Evolutionary conservation across 768 basidiomycete species (phyloP).

Genomic region (Hydnomerulius pinastri): DNA sequence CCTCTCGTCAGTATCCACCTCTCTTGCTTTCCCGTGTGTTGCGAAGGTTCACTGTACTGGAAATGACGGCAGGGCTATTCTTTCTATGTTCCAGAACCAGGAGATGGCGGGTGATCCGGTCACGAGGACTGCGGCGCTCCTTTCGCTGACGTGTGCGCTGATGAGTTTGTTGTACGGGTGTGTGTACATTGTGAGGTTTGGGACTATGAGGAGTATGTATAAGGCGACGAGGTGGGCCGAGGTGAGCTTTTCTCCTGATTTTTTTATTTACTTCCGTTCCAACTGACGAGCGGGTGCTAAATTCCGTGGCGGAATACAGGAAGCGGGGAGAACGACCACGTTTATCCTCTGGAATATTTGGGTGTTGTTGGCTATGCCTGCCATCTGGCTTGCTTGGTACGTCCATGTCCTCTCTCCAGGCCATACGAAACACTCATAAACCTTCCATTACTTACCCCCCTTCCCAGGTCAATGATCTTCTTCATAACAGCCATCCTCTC

Average conservation of each 20-base stretch:
- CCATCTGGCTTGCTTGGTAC: conserved; percentile 71
- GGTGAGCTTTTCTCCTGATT: conserved; percentile 37
- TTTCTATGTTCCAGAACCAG: conserved; percentile 64
- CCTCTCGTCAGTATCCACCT: conserved; percentile 41
- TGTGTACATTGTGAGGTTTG: conserved; percentile 71
- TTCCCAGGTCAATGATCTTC: conserved; percentile 61
- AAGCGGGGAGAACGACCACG: conserved; percentile 53
- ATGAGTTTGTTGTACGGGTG: conserved; percentile 77
- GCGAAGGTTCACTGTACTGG: neutral
- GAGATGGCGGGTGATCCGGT: conserved; percentile 58
- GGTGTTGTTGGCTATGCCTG: conserved; percentile 67
- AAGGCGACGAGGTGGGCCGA: conserved; percentile 75
- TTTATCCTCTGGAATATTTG: conserved; percentile 66
- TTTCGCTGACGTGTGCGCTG: conserved; percentile 66
- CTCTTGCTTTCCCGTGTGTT: neutral
- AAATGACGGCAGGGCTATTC: conserved; percentile 50
- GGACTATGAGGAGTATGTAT: conserved; percentile 71
- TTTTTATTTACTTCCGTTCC: neutral
- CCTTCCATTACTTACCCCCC: neutral
- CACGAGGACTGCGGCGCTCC: conserved; percentile 59
- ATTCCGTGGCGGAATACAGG: no score
- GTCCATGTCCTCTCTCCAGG: conserved; percentile 5
- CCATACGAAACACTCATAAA: neutral
- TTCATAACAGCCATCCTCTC: conserved; percentile 64
- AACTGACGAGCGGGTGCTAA: neutral